Evolutionary conservation across 2,329 filamentous ascomycete species (phyloP), one percentile per base, ranked within the genome.

Genomic region (Talaromyces sp.): DNA sequence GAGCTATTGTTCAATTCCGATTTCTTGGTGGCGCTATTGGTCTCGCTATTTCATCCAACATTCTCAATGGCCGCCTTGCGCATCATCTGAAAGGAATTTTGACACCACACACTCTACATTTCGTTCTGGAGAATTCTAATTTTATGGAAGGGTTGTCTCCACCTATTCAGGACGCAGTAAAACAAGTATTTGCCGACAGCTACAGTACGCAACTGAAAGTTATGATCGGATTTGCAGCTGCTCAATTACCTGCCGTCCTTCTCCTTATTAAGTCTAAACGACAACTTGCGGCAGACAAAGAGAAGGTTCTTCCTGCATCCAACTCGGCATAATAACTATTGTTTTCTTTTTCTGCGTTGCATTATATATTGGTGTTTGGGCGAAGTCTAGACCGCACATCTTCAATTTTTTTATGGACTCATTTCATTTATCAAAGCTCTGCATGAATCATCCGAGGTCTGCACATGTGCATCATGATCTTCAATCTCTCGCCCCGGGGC

Each of bases 11-110:
- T 7, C 63, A 65, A 37, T 22, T 66, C 24, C 58, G 64, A 8
- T 64, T 66, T 19, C 56, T 66, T n/a, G 64, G 64, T 6, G 64
- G 64, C 27, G 63, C 64, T 20, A 61, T 66, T 16, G 62, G 63
- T 14, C 58, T 66, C 16, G 63, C 60, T 7, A 65, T 66, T 42
- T 60, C 62, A 44, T 62, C 60, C 4, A 66, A 65, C 30, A 63
- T 66, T 20, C 49, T 65, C 2, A 66, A 66, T 35, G 57, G 62
- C 16, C 57, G 51, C 40, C 55, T 65, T 20, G 32, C 47, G 9
- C 32, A 54, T 44, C 55, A 58, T 49, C 37, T 65, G 43, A 32
- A 51, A 9, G 52, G 49, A n/a, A 17, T 64, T 29, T 33, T 65
- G 14, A 39, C 60, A 20, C 42, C 47, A 2, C 57, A 61, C 16